Evolutionary conservation across 345 rosid genomes (phyloP), one percentile per base, ranked within the genome.

Genomic region (Punica granatum): DNA sequence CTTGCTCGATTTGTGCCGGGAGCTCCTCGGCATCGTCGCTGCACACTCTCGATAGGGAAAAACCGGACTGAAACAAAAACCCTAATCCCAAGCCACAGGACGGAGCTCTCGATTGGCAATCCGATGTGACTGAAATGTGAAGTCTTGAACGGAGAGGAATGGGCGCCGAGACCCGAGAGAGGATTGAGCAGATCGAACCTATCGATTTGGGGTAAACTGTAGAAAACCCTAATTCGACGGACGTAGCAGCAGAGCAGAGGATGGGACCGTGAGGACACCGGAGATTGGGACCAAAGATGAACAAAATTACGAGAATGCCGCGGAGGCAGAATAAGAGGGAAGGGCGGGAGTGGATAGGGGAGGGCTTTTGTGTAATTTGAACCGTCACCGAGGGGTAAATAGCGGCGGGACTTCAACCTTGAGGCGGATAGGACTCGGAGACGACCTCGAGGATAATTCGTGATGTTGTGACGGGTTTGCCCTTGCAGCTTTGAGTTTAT

Each of bases 1-100:
- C 81, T 88, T 94, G 79, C 96, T 88, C 74, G 98, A 91, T 82
- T 89, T 94, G 79, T 91, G 99, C 77, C 99, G 82, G 31, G 98
- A 85, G 80, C 97, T 89, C 76, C 86, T 75, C 70, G 97, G 85
- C 99, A 94, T 91, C 84, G 43, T 77, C 61, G 48, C 1, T 42
- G 19, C 51, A 26, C 59, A 26, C 23, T 2, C 63, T 8, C 64
- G 26, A 69, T 65, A 2, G 39, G 32, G 56, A 8, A 41, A 54
- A 60, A 31, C 31, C 3, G 39, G 71, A 48, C 6, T 3, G 2
- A 13, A 59, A 62, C 64, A 59, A 37, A 58, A 79, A 66, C 73
- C 76, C 76, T 74, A 78, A 75, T 49, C 48, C 15, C 7, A 46
- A 46, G 19, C 53, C 54, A 6, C 54, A 6, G 23, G 54, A 19